These are phyloP conservation scores for Cicer chorassanicum DNA, from an alignment of 306 rosid species.

Conservation along the genomic window DNA sequence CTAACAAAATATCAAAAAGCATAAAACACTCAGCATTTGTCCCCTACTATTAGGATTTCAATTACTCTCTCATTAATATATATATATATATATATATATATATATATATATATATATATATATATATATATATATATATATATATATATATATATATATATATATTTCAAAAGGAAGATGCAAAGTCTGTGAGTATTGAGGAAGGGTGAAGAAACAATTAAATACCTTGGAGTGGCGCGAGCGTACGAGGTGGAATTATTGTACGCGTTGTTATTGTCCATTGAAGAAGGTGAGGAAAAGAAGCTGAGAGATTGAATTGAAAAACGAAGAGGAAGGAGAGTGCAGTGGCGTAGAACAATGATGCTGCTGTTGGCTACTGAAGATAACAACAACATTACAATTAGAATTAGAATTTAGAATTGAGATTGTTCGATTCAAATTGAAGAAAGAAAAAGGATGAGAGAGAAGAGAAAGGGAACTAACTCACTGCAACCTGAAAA, in stretches of 20 bases:
- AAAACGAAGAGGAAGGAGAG: conserved; percentile 54
- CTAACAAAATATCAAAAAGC: conserved; percentile 35
- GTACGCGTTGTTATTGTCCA: conserved; percentile 46
- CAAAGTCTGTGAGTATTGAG: no score
- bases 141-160: no score
- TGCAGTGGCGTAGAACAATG: conserved; percentile 52
- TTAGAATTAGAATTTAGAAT: no score
- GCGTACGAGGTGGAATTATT: conserved; percentile 43
- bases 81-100: no score
- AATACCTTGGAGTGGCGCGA: conserved; percentile 52
- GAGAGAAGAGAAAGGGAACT: no score
- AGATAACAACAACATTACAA: conserved; percentile 46
- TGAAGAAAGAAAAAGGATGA: background rate
- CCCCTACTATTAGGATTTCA: background rate
- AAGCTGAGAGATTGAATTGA: conserved; percentile 31
- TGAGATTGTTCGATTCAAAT: background rate
- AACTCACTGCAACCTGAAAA: no score
- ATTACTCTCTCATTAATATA: background rate
- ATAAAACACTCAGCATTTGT: background rate
- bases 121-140: no score
- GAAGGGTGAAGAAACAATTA: conserved; percentile 14
- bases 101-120: no score
- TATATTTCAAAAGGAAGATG: no score
- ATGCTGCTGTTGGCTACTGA: conserved; percentile 39
- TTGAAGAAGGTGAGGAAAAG: conserved; percentile 42